Base-by-base conservation (phyloP, 345 rosid genomes). In the Eucalyptus marginata region DNA sequence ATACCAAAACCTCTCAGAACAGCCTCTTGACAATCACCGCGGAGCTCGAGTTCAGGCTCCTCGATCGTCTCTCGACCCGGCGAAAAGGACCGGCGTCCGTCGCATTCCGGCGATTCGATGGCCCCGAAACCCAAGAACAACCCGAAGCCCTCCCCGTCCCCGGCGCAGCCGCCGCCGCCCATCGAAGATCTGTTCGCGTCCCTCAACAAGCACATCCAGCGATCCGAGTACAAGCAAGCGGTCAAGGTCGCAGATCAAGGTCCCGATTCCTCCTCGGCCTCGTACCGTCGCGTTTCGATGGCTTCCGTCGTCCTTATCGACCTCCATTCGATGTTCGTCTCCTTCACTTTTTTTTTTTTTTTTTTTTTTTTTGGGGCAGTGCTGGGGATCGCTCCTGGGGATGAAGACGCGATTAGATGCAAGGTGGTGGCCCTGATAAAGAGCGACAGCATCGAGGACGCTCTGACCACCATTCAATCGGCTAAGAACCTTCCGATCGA, bases 361-460 rank as follows among this genome's bases (percentile, higher is more conserved):
- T 33, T 33, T 86, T 86, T 86, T 6, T 58, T 86, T 13, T 40
- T 7, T 8, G 15, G 86, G 86, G 92, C 94, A 98, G 99, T 98
- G 80, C 93, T 98, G 52, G 90, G 95, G 16, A 89, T 94, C 84
- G 92, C 93, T 84, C 97, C 98, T 36, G 92, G 92, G 88, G 99
- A 98, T 62, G 99, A 94, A 91, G 99, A 98, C 87, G 98, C 99
- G 83, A 90, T 95, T 91, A 93, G 95, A 89, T 97, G 99, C 92
- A 96, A 98, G 90, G 94, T 96, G 36, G 98, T 95, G 90, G 96
- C 98, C 47, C 86, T 98, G 89, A 92, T 98, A 7, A 95, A 93
- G 94, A 92, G 86, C 56, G 99, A 98, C 62, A 91, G 92, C 46
- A 89, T 95, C 87, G 98, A 95, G 52, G 94, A 89, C 66, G 98